Conservation (phyloP, 345 rosid species). For the Brassica carinata region DNA sequence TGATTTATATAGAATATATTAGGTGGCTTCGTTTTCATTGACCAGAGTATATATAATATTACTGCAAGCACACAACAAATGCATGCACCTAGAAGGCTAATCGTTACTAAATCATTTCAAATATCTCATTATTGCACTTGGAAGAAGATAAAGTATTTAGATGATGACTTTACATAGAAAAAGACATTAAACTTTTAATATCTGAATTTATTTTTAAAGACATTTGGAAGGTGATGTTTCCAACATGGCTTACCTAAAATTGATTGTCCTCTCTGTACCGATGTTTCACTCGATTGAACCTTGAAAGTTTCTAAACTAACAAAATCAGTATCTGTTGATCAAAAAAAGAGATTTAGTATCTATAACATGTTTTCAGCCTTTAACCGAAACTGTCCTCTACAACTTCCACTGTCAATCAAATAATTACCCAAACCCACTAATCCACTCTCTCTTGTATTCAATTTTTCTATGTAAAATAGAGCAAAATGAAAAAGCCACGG, state of each 20-base stretch:
- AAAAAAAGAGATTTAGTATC: too few relatives aligned
- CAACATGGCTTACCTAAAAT: neutral
- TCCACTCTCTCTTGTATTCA: too few relatives aligned
- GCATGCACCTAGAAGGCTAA: neutral
- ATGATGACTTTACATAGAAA: neutral
- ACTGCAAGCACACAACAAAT: neutral
- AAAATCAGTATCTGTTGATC: too few relatives aligned
- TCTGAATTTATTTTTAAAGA: neutral
- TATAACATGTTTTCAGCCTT: too few relatives aligned
- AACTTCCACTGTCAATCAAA: too few relatives aligned
- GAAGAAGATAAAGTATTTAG: neutral
- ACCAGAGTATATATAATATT: neutral
- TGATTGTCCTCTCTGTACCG: slow-evolving; percentile 33
- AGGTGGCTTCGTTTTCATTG: neutral
- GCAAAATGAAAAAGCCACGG: neutral
- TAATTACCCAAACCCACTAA: too few relatives aligned
- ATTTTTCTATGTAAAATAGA: too few relatives aligned
- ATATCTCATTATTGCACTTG: neutral
- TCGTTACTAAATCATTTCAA: neutral
- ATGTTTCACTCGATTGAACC: slow-evolving; percentile 2
- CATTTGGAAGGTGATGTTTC: neutral
- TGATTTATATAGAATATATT: neutral
- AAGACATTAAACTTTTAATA: neutral
- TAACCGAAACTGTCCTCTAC: too few relatives aligned
- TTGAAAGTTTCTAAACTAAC: neutral